Percentiles rank a stretch among this genome's conserved stretches.
Evolutionary conservation across 257 asterid species (phyloP).

Genomic region (Solanum chaucha): DNA sequence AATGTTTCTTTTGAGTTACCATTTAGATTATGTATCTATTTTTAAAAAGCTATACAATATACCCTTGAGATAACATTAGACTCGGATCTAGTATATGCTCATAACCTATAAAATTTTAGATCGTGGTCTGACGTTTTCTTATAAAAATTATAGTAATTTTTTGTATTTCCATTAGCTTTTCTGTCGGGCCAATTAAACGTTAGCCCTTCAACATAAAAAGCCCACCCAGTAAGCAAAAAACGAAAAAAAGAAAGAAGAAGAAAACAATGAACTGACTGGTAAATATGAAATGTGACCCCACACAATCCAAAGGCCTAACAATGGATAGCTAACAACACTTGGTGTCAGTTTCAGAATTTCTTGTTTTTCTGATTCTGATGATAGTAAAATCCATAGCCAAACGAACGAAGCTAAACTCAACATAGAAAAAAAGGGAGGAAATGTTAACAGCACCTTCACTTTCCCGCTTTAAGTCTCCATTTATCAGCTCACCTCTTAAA

Average conservation of each 20-base stretch:
- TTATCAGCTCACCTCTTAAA: conserved; percentile 44
- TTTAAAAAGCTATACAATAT: too few species aligned
- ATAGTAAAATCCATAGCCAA: not conserved
- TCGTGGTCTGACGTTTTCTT: too few species aligned
- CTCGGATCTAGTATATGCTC: not conserved
- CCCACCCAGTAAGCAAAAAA: not conserved
- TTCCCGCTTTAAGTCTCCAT: conserved; percentile 52
- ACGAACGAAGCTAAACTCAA: not conserved
- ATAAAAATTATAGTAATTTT: too few species aligned
- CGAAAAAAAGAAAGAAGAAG: too few species aligned
- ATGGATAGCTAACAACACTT: not conserved
- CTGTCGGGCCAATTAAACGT: too few species aligned
- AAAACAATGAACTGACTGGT: conserved; percentile 5
- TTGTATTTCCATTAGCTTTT: too few species aligned
- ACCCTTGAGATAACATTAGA: not conserved
- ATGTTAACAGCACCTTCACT: conserved; percentile 45
- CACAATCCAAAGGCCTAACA: conserved; percentile 19
- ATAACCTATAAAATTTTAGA: too few species aligned
- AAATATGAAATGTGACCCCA: conserved; percentile 18
- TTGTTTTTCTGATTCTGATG: not conserved
- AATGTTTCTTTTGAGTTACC: not conserved
- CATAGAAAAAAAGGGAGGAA: not conserved
- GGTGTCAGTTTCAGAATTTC: not conserved
- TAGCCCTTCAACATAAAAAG: not conserved
- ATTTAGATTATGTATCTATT: not conserved